Evolutionary conservation across 1,139 yeast species (phyloP).

Genomic region (Yamadazyma blattariae): DNA sequence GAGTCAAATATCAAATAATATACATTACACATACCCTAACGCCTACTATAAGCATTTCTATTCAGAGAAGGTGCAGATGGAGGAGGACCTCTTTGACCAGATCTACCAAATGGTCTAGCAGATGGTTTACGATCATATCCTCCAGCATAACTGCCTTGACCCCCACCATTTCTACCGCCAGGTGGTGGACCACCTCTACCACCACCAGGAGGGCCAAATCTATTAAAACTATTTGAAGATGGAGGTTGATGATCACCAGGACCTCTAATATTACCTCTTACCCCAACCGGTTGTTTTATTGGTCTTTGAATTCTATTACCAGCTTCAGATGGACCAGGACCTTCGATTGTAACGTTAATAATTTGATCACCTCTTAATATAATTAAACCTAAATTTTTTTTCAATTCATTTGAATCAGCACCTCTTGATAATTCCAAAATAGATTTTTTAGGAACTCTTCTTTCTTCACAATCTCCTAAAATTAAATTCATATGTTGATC

Average conservation of each 20-base stretch:
- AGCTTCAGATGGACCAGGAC: conserved; percentile 62
- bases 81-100: neutral
- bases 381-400: conserved; percentile 74
- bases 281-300: conserved; percentile 26
- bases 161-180: neutral
- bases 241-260: neutral
- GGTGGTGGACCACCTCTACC: neutral
- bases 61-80: neutral
- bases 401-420: conserved; percentile 42
- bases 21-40: neutral
- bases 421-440: conserved; percentile 26
- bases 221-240: neutral
- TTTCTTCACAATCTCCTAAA: conserved; percentile 81
- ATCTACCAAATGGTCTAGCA: conserved; percentile 1
- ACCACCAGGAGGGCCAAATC: too few species aligned
- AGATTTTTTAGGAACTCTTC: conserved; percentile 67
- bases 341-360: conserved; percentile 78
- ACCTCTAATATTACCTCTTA: neutral
- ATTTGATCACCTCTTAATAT: conserved; percentile 88
- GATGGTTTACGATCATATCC: conserved; percentile 1
- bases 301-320: conserved; percentile 42
- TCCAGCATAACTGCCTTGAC: neutral
- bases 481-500: conserved; percentile 90
- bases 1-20: too few species aligned
- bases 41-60: too few species aligned